Base-by-base conservation (phyloP, 1,139 yeast species). In the Tardiomyces blankii region DNA sequence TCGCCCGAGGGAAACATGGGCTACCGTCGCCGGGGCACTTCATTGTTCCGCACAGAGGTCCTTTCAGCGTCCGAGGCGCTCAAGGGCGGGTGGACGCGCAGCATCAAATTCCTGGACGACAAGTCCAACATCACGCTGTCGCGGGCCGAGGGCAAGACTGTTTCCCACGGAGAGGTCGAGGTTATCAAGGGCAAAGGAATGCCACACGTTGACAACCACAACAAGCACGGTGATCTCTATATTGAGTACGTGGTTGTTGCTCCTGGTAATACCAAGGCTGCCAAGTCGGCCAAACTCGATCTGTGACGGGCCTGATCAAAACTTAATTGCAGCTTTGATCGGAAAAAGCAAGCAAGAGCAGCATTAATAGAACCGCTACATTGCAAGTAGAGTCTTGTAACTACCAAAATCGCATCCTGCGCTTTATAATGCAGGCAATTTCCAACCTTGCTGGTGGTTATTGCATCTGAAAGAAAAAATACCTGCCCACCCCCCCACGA, bases 21-120 rank as follows among this genome's bases (percentile, higher is more conserved):
- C 2, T 91, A 82, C 68, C 75, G 96, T 62, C 75, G 98, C 55
- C 74, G 87, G 49, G 84, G 84, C 25, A 62, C 72, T 52, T 71
- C 84, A 58, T 67, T 91, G 52, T 89, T 82, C 68, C 70, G 98
- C 51, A 84, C 88, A 0, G 97, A 91, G 61, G 80, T 77, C 1
- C 62, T 91, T 42, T 76, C 83, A 1, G 69, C 81, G 45, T 70
- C 73, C 48, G 96, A 91, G 62, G 85, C 97, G 0, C 46, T 77
- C 7, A 44, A 60, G 5, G 98, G 98, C 16, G 87, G 80, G 13
- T 91, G 98, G 97, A 59, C 64, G 39, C 70, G 96, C 46, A 62
- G 63, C 9, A 69, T 91, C 30, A 74, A 74, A 40, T 82, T 80
- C 53, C 74, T 91, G 47, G 95, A 84, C 59, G 73, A 72, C 38